Evolutionary conservation across 1,139 yeast genomes (phyloP), one percentile per base, ranked within the genome.

Genomic region (Suhomyces guaymorum): DNA sequence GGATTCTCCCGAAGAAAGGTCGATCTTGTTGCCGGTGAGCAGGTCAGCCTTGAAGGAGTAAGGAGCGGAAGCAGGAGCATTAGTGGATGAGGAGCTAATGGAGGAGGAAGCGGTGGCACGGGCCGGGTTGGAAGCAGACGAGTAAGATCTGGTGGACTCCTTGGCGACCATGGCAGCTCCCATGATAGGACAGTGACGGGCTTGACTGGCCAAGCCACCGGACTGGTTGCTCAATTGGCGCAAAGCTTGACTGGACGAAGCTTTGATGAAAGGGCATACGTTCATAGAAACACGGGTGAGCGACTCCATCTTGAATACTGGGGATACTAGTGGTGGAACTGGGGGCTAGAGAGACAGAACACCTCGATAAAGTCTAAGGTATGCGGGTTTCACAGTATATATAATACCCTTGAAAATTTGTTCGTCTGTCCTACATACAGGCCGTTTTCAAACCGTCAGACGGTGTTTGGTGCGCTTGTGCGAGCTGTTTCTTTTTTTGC

Each of bases 171-270:
- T 63, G 28, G 96, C 96, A 38, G 80, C 80, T 24, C 87, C 86
- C 86, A 89, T 85, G 42, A 88, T 84, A 14, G 97, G 97, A 62
- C 97, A 90, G 46, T 74, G 76, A 30, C 76, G 65, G 37, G 96
- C 96, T 47, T 80, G 79, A 35, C 62, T 53, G 24, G 77, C 73
- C 52, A 87, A 73, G 21, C 70, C 64, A 7, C 80, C 61, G 12
- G 67, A 53, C 21, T 52, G 47, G 50, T 51, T 64, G 57, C 61
- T 65, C 48, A 80, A 54, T 47, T 72, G 70, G 49, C 82, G 77
- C 56, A 82, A 66, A 25, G 86, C 75, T 39, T 76, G 71, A 21
- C 81, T 66, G 8, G 90, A 73, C 21, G 84, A 71, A 19, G 87
- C 73, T 59, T 80, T 80, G 54, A 90, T 80, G 59, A 87, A 90